Evolutionary conservation across 148 eudicot genomes (phyloP).

Genomic region (Polygonum maritimum): DNA sequence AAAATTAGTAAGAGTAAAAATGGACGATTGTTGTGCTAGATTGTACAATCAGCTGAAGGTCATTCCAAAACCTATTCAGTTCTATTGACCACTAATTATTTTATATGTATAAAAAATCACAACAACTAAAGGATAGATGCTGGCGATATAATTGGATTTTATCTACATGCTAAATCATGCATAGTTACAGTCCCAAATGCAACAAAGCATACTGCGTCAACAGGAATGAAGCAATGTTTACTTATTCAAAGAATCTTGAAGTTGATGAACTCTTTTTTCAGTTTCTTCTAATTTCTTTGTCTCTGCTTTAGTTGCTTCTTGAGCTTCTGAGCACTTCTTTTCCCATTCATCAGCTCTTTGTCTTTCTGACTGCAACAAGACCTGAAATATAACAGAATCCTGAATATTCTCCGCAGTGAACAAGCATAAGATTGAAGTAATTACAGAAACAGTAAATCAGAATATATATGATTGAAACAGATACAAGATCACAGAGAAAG

Average conservation of each 20-base stretch:
- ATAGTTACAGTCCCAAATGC: neutral
- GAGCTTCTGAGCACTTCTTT: slow-evolving; percentile 51
- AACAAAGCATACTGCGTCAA: neutral
- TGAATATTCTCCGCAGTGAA: neutral
- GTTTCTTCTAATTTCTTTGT: slow-evolving; percentile 72
- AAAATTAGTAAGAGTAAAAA: neutral
- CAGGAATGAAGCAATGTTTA: slow-evolving; percentile 17
- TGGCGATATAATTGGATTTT: neutral
- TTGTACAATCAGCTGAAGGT: neutral
- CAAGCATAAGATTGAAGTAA: neutral
- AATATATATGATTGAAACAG: no score
- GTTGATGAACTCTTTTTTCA: slow-evolving; percentile 73
- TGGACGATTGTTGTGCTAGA: neutral
- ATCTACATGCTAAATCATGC: neutral
- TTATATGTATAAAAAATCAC: neutral
- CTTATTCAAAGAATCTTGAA: slow-evolving; percentile 81
- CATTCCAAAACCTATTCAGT: neutral
- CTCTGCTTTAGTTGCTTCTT: slow-evolving; percentile 59
- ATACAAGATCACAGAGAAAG: no score
- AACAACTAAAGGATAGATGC: neutral
- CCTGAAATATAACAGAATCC: slow-evolving; percentile 26
- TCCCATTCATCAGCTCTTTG: slow-evolving; percentile 71
- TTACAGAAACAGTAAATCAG: neutral
- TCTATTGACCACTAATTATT: neutral
- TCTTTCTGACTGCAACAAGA: slow-evolving; percentile 49